phyloP scores from a whole-genome alignment of 768 basidiomycete genomes.

The Podaxis carcinomalis region DNA sequence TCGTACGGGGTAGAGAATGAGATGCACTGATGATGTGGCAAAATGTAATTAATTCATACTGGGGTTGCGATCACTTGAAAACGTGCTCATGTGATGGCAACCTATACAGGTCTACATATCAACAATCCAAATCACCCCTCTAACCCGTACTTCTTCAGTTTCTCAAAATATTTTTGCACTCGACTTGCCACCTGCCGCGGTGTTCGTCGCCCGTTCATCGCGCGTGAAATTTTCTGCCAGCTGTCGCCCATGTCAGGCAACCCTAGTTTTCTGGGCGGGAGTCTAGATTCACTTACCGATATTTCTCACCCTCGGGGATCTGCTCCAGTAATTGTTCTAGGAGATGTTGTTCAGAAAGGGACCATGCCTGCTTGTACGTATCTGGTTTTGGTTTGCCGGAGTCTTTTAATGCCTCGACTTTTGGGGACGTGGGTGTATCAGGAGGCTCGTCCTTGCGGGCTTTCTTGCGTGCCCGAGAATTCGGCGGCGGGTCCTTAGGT shows the following conservation, averaged over 20 bases:
- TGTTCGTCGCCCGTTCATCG: constrained; percentile 74
- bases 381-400: constrained; percentile 48
- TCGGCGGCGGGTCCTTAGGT: background rate
- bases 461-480: constrained; percentile 3
- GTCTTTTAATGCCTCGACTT: constrained; percentile 9
- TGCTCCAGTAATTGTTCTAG: constrained; percentile 71
- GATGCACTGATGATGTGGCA: constrained; percentile 17
- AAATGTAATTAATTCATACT: constrained; percentile 1
- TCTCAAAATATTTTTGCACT: constrained; percentile 86
- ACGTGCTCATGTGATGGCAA: constrained; percentile 11
- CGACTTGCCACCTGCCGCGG: constrained; percentile 85
- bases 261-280: background rate
- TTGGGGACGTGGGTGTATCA: background rate
- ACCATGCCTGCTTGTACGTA: constrained; percentile 85
- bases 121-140: constrained; percentile 9
- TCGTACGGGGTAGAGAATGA: constrained; percentile 18
- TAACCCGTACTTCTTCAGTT: constrained; percentile 68
- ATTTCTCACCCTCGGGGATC: constrained; percentile 74
- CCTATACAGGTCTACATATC: constrained; percentile 9
- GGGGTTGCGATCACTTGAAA: constrained; percentile 1
- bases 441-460: background rate
- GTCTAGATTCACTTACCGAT: constrained; percentile 43
- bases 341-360: constrained; percentile 68
- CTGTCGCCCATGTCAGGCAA: constrained; percentile 27
- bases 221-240: constrained; percentile 78